A percentile compares a stretch with the other conserved stretches of the same genome.
These are phyloP conservation scores for Hysterium pulicare DNA, from an alignment of 2,329 filamentous ascomycete genomes.

Conservation along the genomic window DNA sequence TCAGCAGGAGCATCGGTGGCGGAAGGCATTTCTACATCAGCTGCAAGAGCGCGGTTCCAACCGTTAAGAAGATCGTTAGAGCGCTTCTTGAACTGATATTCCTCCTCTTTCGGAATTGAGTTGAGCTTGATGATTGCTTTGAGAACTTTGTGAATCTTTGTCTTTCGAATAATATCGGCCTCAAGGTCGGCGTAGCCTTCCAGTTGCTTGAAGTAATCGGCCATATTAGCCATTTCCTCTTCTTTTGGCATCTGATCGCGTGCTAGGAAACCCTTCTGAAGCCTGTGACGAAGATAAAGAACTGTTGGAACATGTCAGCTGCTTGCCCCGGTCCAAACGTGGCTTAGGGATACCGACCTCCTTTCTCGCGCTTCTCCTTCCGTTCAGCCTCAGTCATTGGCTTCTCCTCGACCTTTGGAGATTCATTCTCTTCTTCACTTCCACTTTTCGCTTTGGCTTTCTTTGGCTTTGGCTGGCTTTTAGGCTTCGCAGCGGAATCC, in stretches of 20 bases:
- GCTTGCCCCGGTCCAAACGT: neutral
- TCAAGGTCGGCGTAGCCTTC: slow-evolving; percentile 80
- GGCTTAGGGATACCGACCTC: slow-evolving; percentile 37
- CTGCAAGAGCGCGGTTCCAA: slow-evolving; percentile 75
- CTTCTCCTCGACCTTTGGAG: slow-evolving; percentile 49
- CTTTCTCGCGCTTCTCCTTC: slow-evolving; percentile 57
- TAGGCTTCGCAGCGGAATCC: slow-evolving; percentile 49
- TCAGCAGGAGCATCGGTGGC: slow-evolving; percentile 19
- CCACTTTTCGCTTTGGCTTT: slow-evolving; percentile 52
- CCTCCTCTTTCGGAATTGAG: slow-evolving; percentile 74
- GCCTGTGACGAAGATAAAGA: slow-evolving; percentile 88
- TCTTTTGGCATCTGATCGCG: slow-evolving; percentile 82
- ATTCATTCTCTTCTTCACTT: slow-evolving; percentile 58
- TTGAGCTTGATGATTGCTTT: slow-evolving; percentile 89
- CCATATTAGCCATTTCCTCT: slow-evolving; percentile 76
- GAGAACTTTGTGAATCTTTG: slow-evolving; percentile 98
- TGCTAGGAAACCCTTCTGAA: slow-evolving; percentile 90
- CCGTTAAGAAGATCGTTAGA: slow-evolving; percentile 75
- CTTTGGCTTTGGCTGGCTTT: slow-evolving; percentile 57
- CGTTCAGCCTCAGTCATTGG: slow-evolving; percentile 54
- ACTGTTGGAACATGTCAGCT: slow-evolving; percentile 48
- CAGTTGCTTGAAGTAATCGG: slow-evolving; percentile 73
- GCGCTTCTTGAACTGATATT: slow-evolving; percentile 83
- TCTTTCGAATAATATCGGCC: slow-evolving; percentile 79
- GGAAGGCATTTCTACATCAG: slow-evolving; percentile 27